Conservation (phyloP, 192 early-diverging fungal species). For the Geranomyces variabilis region DNA sequence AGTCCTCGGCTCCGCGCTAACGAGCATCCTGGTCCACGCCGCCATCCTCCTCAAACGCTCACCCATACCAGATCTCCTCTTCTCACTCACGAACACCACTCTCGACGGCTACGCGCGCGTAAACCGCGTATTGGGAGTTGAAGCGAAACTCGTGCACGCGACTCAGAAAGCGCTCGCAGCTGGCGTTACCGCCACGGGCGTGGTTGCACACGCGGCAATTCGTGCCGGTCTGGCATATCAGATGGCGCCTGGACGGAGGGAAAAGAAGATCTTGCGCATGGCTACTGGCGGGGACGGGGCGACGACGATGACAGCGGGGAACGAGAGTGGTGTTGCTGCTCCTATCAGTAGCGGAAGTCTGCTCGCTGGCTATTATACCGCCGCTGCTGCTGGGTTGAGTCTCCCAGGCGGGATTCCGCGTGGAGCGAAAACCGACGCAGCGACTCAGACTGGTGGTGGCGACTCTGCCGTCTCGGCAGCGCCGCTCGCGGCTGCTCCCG, state of each 20-base stretch:
- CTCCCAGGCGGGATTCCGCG: conserved; percentile 13
- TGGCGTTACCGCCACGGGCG: conserved; percentile 35
- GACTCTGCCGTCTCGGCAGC: background rate
- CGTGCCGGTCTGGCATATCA: conserved; percentile 47
- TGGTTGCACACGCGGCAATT: conserved; percentile 43
- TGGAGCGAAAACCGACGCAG: conserved; percentile 15
- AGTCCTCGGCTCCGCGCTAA: conserved; percentile 2
- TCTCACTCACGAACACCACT: conserved; percentile 16
- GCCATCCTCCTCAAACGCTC: conserved; percentile 46
- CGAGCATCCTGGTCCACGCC: conserved; percentile 23
- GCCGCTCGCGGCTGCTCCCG: background rate
- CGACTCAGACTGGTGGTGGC: background rate
- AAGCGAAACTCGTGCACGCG: conserved; percentile 34
- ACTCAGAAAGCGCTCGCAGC: conserved; percentile 35
- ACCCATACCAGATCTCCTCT: conserved; percentile 45
- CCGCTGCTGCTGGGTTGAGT: background rate
- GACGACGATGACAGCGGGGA: too few species aligned
- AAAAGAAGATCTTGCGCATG: conserved; percentile 24
- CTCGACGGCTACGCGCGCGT: conserved; percentile 40
- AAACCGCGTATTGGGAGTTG: conserved; percentile 42
- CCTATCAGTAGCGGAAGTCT: background rate
- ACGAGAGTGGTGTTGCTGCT: too few species aligned
- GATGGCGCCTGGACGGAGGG: conserved; percentile 36
- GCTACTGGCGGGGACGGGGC: background rate
- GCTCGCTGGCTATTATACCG: background rate